Evolutionary conservation across 1,284 basidiomycete species (phyloP).

Genomic region (Boletus sp.): DNA sequence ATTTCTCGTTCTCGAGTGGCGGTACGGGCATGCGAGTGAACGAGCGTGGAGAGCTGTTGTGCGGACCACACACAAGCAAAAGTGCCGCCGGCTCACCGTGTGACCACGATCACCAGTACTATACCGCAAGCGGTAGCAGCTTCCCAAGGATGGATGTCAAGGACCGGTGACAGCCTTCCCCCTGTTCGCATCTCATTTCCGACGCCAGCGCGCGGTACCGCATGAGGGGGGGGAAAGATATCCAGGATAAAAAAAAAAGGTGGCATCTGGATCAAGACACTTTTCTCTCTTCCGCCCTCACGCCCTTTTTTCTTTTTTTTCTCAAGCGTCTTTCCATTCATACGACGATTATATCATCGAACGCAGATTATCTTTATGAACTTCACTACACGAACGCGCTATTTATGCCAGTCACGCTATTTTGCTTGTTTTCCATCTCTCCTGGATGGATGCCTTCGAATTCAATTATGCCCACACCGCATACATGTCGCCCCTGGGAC

Average conservation of each 20-base stretch:
- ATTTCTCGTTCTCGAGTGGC: constrained; percentile 29
- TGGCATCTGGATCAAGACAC: neutral
- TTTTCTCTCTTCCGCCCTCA: neutral
- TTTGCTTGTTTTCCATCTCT: neutral
- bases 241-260: neutral
- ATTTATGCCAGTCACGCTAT: constrained; percentile 28
- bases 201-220: constrained; percentile 1
- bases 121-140: constrained; percentile 17
- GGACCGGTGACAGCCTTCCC: constrained; percentile 5
- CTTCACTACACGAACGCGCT: constrained; percentile 13
- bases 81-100: constrained; percentile 8
- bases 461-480: neutral
- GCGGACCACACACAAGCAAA: neutral
- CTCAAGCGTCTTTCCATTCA: neutral
- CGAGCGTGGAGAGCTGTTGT: constrained; percentile 30
- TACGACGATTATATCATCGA: constrained; percentile 14
- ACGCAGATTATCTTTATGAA: constrained; percentile 27
- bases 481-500: constrained; percentile 1
- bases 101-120: constrained; percentile 16
- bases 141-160: constrained; percentile 9
- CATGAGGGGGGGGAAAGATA: neutral
- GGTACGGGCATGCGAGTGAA: constrained; percentile 22
- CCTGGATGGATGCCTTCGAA: neutral
- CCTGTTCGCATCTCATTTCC: neutral
- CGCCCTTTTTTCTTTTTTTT: neutral